Base-by-base conservation (phyloP, 345 rosid genomes). In the Barbarea vulgaris region DNA sequence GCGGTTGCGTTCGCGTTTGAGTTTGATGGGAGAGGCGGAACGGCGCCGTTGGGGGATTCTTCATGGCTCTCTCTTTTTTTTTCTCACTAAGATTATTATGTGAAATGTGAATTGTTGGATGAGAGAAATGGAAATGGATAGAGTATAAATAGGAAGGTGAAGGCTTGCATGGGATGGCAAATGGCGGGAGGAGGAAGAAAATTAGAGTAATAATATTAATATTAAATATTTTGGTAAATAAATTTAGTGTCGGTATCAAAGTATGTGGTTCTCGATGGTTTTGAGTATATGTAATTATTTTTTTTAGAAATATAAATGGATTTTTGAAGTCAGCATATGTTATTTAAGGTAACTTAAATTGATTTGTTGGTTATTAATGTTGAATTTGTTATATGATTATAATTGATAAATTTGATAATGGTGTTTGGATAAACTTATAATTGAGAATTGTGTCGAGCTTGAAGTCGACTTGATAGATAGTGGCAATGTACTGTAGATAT, bases 161-260 rank as follows among this genome's bases (percentile, higher is more conserved):
- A 6, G 17, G 4, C 25, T 39, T 73, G 70, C 77, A 73, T 73
- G 77, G 33, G 55, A 52, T 19, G 76, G 76, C 62, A 72, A 72
- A 60, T 72, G 76, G 76, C 76, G 62, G 70, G 70, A 54, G 47
- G 33, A n/a, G 62, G 51, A 46, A 46, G 51, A 46, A 46, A 46
- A 2, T 17, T 14, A 4, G 15, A 5, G 0, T 42, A 15, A 1
- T 42, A 1, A 15, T 5, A 42, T 42, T 14, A 12, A 39, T 39
- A 39, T 13, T 39, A 13, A 39, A 39, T 39, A 39, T 11, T 37
- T 37, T 12, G 42, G 42, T 37, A 37, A 37, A 37, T 37, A 11
- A 37, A 11, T 10, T 10, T 3, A 3, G 39, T 36, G 39, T 37
- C 13, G 14, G 14, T 39, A 12, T 13, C 6, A 13, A 6, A 39